Evolutionary conservation across 352 stramenopile genomes (phyloP), one percentile per base, ranked within the genome.

Genomic region (Phytopythium aichiense): DNA sequence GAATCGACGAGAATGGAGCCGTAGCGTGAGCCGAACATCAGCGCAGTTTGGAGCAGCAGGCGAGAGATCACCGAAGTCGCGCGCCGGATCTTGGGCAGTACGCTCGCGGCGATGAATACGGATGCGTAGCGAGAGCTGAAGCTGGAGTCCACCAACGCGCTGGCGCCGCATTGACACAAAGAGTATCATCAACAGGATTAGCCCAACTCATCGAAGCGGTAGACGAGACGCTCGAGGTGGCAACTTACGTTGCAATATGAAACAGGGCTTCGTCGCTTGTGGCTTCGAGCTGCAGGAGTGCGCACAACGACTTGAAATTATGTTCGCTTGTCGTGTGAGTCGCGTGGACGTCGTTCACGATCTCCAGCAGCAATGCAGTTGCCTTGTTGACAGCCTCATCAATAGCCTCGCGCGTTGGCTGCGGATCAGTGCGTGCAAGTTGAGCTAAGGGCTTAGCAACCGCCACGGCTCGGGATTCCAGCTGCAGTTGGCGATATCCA

Each of bases 11-110:
- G 70, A 0, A 68, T 69, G 5, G 46, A 49, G 18, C 60, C 54
- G 58, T 89, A 91, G 22, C 57, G 73, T 46, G 84, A 74, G 4
- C 66, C 66, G 49, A 87, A 92, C 11, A 77, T 58, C 16, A 91
- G 61, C 28, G 68, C 70, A 2, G 81, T 81, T 61, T 88, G 84
- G 16, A 92, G 64, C 16, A 92, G 63, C 37, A 90, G 66, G 7
- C 84, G 81, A n/a, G 84, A 90, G 61, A 92, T 92, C 11, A 91
- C 81, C 0, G 79, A 89, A 1, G 79, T 60, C 43, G 81, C 81
- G 13, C 55, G 58, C 5, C 73, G 66, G 33, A 92, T 81, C 51
- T 84, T 87, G 1, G 84, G 81, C 30, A 87, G 58, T 11, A 92
- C 60, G 37, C 67, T 83, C 7, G 78, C 73, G 46, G 79, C 66